Evolutionary conservation across 257 asterid genomes (phyloP).

Genomic region (Nicotiana noctiflora): DNA sequence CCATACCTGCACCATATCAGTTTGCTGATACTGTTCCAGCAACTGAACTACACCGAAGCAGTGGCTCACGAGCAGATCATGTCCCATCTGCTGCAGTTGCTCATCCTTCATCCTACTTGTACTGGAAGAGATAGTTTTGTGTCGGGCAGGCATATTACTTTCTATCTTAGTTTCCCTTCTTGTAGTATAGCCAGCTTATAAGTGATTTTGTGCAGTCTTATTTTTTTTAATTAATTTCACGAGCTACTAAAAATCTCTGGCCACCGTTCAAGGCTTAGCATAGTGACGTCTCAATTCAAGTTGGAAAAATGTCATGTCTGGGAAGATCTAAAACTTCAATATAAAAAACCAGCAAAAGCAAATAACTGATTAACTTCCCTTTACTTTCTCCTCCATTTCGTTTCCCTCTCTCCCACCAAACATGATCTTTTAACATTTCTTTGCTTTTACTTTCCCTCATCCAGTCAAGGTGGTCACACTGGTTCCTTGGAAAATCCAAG

Average conservation of each 20-base stretch:
- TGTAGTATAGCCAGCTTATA: neutral
- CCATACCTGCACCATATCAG: constrained; percentile 7
- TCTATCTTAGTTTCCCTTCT: neutral
- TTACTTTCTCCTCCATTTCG: neutral
- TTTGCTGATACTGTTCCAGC: neutral
- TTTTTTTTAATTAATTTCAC: neutral
- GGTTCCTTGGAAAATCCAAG: neutral
- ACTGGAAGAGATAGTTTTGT: constrained; percentile 9
- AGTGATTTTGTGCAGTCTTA: neutral
- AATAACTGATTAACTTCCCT: neutral
- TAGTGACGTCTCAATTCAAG: neutral
- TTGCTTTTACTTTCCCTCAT: neutral
- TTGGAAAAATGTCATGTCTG: neutral
- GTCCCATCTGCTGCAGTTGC: constrained; percentile 6
- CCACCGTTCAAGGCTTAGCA: neutral
- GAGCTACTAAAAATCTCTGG: neutral
- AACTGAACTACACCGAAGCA: neutral
- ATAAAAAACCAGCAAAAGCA: neutral
- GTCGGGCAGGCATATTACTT: constrained; percentile 8
- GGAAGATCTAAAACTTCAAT: neutral
- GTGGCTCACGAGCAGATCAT: neutral
- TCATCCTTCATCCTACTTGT: neutral
- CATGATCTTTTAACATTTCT: neutral
- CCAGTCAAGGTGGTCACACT: neutral
- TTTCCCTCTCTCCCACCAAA: neutral